Conservation (phyloP, 2,329 filamentous ascomycete species). For the Claviceps spartinae region DNA sequence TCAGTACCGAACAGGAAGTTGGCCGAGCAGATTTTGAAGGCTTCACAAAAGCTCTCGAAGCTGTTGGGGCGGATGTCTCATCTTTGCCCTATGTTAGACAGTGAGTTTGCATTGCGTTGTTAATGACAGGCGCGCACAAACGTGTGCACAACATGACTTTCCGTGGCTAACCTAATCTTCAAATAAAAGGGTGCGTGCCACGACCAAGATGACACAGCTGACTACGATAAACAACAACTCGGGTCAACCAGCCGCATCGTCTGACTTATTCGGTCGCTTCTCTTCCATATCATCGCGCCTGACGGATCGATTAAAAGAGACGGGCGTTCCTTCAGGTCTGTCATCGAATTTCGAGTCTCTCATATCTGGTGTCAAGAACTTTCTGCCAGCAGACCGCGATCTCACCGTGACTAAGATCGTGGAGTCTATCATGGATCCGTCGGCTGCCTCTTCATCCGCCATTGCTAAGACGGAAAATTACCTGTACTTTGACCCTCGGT, state of each 20-base stretch:
- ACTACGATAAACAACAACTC: constrained; percentile 66
- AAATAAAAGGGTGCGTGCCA: constrained; percentile 60
- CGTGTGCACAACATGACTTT: background rate
- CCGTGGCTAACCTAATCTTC: background rate
- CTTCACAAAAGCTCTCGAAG: constrained; percentile 72
- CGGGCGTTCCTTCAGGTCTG: constrained; percentile 55
- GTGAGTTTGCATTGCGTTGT: constrained; percentile 31
- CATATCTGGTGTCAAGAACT: constrained; percentile 94
- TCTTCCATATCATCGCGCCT: constrained; percentile 82
- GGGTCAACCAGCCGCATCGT: constrained; percentile 45
- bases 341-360: constrained; percentile 82
- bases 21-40: constrained; percentile 68
- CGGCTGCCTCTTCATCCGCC: constrained; percentile 75
- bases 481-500: constrained; percentile 91
- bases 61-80: constrained; percentile 61
- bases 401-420: constrained; percentile 96
- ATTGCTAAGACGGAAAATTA: constrained; percentile 95
- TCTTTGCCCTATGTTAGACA: constrained; percentile 77
- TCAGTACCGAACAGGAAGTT: constrained; percentile 85
- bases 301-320: constrained; percentile 88
- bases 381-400: constrained; percentile 90
- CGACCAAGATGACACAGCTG: constrained; percentile 97
- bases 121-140: background rate
- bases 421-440: constrained; percentile 94
- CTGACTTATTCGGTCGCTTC: constrained; percentile 84